Percentiles rank a stretch among this genome's conserved stretches.
Conservation (phyloP, 129 eudicot genomes). For the Lonicera japonica region DNA sequence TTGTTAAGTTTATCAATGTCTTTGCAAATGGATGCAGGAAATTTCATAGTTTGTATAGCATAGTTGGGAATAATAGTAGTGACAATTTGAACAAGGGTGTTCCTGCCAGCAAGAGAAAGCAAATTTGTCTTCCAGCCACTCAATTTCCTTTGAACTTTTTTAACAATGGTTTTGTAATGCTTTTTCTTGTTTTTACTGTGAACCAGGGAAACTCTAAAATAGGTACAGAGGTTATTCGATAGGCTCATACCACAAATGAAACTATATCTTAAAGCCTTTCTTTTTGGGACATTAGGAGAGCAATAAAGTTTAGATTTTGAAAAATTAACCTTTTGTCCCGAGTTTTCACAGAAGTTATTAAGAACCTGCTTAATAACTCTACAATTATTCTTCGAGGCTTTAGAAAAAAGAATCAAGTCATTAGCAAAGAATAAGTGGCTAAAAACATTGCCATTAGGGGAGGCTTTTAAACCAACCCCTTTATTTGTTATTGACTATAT, state of each 20-base stretch:
- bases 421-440: neutral
- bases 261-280: too few species aligned
- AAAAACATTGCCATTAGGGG: neutral
- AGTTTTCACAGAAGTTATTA: neutral
- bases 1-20: neutral
- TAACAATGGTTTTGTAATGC: neutral
- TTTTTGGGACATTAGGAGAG: too few species aligned
- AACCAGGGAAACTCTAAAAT: neutral
- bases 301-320: neutral
- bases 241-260: too few species aligned
- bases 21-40: neutral
- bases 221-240: neutral
- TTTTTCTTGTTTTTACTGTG: neutral
- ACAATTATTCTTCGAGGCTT: neutral
- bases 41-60: neutral
- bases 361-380: neutral
- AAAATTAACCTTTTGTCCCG: neutral
- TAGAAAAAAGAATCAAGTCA: conserved; percentile 3
- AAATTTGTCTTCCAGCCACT: neutral
- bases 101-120: neutral
- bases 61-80: neutral
- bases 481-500: neutral
- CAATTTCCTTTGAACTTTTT: neutral
- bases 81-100: neutral
- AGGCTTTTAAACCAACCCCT: neutral